These are phyloP conservation scores for Paramecium primaurelia DNA, from an alignment of 73 alveolate species.

Conservation along the genomic window DNA sequence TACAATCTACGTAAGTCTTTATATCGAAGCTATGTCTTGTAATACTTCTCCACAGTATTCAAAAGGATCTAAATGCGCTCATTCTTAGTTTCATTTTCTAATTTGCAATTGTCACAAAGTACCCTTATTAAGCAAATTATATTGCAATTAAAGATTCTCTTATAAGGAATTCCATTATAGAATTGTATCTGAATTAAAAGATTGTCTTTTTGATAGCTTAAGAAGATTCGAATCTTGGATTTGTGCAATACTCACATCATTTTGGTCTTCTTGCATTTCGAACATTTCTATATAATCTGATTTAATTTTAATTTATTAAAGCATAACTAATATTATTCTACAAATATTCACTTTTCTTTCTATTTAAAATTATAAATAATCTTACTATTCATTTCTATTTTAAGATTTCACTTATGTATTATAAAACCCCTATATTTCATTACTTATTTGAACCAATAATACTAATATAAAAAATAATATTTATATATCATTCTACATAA, in stretches of 20 bases:
- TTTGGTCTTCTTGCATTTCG: background rate
- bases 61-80: background rate
- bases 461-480: too few relatives aligned
- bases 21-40: background rate
- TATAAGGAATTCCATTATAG: background rate
- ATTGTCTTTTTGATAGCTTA: background rate
- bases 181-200: background rate
- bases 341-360: background rate
- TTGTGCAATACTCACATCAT: background rate
- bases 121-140: constrained; percentile 15
- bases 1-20: constrained; percentile 8
- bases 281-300: background rate
- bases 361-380: background rate
- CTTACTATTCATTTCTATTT: too few relatives aligned
- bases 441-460: too few relatives aligned
- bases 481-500: too few relatives aligned
- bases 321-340: background rate
- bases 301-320: background rate
- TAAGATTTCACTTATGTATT: too few relatives aligned
- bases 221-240: background rate
- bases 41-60: background rate
- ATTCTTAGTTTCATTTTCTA: constrained; percentile 37
- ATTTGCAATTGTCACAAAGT: background rate
- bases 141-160: constrained; percentile 20
- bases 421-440: too few relatives aligned